Percentiles rank a stretch among this genome's conserved stretches.
Evolutionary conservation across 192 early-diverging fungal genomes (phyloP).

Genomic region (Thamnidium elegans): DNA sequence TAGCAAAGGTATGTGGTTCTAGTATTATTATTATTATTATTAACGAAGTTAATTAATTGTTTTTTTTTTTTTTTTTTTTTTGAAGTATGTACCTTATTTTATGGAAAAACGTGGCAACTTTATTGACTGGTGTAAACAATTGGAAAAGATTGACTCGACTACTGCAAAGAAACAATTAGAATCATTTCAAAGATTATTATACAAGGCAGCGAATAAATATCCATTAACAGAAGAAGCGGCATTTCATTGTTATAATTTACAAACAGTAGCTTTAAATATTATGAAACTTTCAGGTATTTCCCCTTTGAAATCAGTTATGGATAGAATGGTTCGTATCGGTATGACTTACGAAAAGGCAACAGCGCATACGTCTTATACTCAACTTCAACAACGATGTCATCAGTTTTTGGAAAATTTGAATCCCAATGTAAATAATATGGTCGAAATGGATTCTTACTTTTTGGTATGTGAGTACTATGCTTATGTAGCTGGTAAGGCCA

Average conservation of each 20-base stretch:
- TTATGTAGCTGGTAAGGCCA: constrained; percentile 39
- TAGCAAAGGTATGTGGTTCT: constrained; percentile 36
- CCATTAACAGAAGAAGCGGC: constrained; percentile 11
- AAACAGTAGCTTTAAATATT: constrained; percentile 27
- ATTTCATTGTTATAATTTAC: constrained; percentile 31
- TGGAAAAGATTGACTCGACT: constrained; percentile 24
- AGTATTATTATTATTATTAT: too few species aligned
- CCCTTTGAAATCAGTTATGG: constrained; percentile 38
- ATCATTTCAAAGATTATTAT: constrained; percentile 37
- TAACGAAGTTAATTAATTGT: too few species aligned
- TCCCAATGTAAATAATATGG: constrained; percentile 13
- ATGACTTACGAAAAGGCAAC: constrained; percentile 40
- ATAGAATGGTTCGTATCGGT: constrained; percentile 38
- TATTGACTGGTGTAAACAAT: constrained; percentile 41
- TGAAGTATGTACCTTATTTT: constrained; percentile 41
- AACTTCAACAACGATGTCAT: constrained; percentile 29
- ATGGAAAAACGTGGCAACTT: constrained; percentile 34
- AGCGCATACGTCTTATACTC: constrained; percentile 20
- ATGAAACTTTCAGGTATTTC: too few species aligned
- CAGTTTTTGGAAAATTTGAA: constrained; percentile 21
- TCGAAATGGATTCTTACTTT: constrained; percentile 26
- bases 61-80: background rate
- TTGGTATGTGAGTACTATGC: constrained; percentile 41
- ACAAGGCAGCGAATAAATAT: constrained; percentile 35
- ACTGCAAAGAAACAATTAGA: constrained; percentile 40